These are phyloP conservation scores for Clitopilus hobsonii DNA, from an alignment of 768 basidiomycete genomes.

Conservation along the genomic window DNA sequence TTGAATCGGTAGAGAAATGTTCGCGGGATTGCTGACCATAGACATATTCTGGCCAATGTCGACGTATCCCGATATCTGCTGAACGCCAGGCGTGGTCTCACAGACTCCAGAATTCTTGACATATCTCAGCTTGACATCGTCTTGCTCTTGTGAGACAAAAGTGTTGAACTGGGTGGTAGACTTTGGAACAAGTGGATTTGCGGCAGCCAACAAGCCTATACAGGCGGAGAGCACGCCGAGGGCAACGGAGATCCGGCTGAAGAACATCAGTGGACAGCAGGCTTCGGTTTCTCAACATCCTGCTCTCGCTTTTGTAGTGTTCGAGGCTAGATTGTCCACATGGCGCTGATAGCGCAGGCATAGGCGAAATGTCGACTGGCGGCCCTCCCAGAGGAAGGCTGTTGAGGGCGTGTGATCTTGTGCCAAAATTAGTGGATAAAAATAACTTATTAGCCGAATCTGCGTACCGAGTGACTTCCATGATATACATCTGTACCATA, in stretches of 20 bases:
- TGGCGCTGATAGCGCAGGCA: not conserved
- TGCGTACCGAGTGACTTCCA: too few relatives aligned
- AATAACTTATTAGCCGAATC: not conserved
- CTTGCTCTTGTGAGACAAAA: constrained; percentile 16
- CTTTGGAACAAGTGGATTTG: not conserved
- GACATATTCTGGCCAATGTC: constrained; percentile 55
- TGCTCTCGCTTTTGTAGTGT: not conserved
- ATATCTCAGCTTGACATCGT: constrained; percentile 36
- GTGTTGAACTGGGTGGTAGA: not conserved
- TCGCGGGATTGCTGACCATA: constrained; percentile 36
- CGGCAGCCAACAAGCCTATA: not conserved
- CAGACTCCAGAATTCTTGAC: constrained; percentile 58
- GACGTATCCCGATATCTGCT: constrained; percentile 59
- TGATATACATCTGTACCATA: not conserved
- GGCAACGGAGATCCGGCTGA: not conserved
- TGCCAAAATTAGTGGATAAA: not conserved
- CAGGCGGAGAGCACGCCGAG: not conserved
- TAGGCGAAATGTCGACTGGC: not conserved
- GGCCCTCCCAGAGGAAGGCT: too few relatives aligned
- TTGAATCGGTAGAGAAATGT: not conserved
- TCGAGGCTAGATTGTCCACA: not conserved
- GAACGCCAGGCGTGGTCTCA: constrained; percentile 59
- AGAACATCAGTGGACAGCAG: not conserved
- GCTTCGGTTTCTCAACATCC: not conserved
- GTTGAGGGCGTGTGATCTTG: not conserved